Conservation (phyloP, 441 rosid species). For the Pelargonium citronellum region DNA sequence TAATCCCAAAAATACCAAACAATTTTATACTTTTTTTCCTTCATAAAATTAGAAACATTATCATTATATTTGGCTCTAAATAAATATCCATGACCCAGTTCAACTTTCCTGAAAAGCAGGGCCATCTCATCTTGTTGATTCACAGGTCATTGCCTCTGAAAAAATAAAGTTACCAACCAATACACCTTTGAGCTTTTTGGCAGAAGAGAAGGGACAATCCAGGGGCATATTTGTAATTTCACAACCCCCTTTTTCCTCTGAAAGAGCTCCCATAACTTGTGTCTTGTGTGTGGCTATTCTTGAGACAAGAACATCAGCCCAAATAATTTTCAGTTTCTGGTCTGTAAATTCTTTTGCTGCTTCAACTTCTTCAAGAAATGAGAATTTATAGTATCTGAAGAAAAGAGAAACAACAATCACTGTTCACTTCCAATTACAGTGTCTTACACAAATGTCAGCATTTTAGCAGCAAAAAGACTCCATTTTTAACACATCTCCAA, state of each 20-base stretch:
- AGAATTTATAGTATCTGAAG: conserved; percentile 1
- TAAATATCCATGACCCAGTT: too few species aligned
- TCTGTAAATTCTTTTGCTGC: conserved; percentile 12
- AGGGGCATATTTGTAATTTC: conserved; percentile 27
- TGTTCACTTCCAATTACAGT: conserved; percentile 20
- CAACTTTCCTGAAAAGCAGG: neutral
- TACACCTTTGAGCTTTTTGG: neutral
- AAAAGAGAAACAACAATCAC: conserved; percentile 2
- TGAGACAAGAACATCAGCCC: conserved; percentile 33
- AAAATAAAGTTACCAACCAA: conserved; percentile 13
- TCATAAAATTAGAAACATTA: too few species aligned
- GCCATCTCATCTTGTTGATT: neutral
- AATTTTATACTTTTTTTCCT: too few species aligned
- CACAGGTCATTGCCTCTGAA: conserved; percentile 10
- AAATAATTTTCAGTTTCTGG: conserved; percentile 30
- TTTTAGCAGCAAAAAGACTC: conserved; percentile 25
- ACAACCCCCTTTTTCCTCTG: neutral
- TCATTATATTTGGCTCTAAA: too few species aligned
- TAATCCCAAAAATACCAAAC: too few species aligned
- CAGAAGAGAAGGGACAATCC: neutral
- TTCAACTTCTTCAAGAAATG: neutral
- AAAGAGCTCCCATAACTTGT: neutral
- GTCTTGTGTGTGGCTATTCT: conserved; percentile 5
- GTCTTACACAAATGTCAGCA: conserved; percentile 36
- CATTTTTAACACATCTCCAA: conserved; percentile 6